Base-by-base conservation (phyloP, 2,329 filamentous ascomycete genomes). In the Claviceps africana region DNA sequence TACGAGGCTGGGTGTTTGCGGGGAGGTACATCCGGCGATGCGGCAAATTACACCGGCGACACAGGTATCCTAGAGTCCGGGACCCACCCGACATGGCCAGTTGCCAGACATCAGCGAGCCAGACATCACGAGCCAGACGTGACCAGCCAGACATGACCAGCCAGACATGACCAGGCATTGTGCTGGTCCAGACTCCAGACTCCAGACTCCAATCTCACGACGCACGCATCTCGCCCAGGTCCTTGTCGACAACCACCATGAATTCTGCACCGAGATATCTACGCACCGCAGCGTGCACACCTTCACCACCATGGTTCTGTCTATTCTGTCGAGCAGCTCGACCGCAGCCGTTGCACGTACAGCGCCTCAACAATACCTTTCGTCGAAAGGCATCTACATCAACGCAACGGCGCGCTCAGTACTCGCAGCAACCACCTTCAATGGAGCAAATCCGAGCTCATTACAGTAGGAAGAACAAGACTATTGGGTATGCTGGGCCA, bases 391-490 rank as follows among this genome's bases (percentile, higher is more conserved):
- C 62, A 44, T 67, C 68, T 39, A 65, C 59, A 51, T 61, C 64
- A 40, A 54, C 57, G 43, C 56, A 57, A 19, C 61, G 58, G 33
- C 56, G 52, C 42, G 56, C 55, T 25, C 59, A 58, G 54, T 57
- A 54, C 48, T 64, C 62, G 48, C 62, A 59, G 51, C 59, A 56
- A 47, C 54, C 61, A 46, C 62, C 65, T 19, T 61, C 66, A 4
- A 86, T 88, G 80, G 80, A 82, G 44, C 72, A 80, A 58, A 69
- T 86, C 65, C 76, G 76, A 30, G 77, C 75, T 49, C 74, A 81
- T 21, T 88, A 86, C 59, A 78, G 75, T 57, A 69, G 72, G 59
- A 85, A 81, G 71, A 90, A 90, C 60, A 71, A 73, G 56, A 85
- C 84, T 9, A 82, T 64, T 63, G 65, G 65, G 69, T 70, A 66